These are phyloP conservation scores for Lactifluus hygrophoroides DNA, from an alignment of 768 basidiomycete species.

Conservation along the genomic window DNA sequence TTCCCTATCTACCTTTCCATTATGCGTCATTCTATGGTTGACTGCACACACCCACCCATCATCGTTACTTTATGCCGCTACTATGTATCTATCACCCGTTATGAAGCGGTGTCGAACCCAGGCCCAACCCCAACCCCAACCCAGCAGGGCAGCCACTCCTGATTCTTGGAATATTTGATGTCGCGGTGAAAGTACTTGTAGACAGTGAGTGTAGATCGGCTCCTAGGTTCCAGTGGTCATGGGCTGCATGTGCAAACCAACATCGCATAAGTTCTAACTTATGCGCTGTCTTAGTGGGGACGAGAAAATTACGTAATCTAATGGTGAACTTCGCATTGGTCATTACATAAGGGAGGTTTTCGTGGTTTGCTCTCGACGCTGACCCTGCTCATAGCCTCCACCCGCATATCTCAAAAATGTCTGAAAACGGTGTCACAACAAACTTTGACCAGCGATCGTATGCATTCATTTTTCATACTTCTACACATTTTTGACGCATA, in stretches of 20 bases:
- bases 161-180: background rate
- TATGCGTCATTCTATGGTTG: background rate
- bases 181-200: background rate
- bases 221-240: background rate
- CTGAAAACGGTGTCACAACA: slow-evolving; percentile 13
- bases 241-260: too few species aligned
- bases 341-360: slow-evolving; percentile 13
- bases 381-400: background rate
- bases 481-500: background rate
- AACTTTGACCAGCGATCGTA: slow-evolving; percentile 21
- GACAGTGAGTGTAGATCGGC: background rate
- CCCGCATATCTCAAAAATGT: slow-evolving; percentile 5
- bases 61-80: background rate
- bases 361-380: slow-evolving; percentile 3
- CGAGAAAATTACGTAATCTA: background rate
- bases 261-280: too few species aligned
- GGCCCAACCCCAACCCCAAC: background rate
- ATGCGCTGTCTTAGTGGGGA: too few species aligned
- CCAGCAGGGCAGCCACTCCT: background rate
- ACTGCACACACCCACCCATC: background rate
- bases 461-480: background rate
- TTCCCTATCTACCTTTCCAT: background rate
- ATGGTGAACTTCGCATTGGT: too few species aligned
- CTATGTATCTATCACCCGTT: background rate
- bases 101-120: too few species aligned